These are phyloP conservation scores for Xylariaceae sp. DNA, from an alignment of 2,329 filamentous ascomycete species.

Conservation along the genomic window DNA sequence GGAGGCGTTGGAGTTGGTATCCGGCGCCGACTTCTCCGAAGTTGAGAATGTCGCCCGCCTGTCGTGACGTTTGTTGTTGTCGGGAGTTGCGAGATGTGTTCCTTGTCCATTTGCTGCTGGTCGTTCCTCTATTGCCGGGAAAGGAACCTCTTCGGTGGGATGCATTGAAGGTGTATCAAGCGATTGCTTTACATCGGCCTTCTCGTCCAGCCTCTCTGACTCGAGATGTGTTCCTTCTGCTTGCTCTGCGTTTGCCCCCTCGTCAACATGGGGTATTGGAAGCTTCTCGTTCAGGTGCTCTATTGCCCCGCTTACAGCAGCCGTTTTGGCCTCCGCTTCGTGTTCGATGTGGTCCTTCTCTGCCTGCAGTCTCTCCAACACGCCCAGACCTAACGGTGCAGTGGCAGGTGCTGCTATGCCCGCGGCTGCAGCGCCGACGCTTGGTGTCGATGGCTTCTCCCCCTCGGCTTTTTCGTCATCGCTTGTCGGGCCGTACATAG, in stretches of 20 bases:
- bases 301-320: slow-evolving; percentile 13
- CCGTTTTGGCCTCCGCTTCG: slow-evolving; percentile 17
- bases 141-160: slow-evolving; percentile 39
- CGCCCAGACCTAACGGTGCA: slow-evolving; percentile 20
- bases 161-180: slow-evolving; percentile 37
- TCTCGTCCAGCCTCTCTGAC: slow-evolving; percentile 20
- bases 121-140: slow-evolving; percentile 42
- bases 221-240: slow-evolving; percentile 15
- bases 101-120: slow-evolving; percentile 12
- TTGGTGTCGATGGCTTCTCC: slow-evolving; percentile 33
- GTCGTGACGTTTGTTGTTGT: slow-evolving; percentile 38
- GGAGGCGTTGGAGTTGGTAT: slow-evolving; percentile 31
- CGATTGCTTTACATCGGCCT: slow-evolving; percentile 16
- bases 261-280: slow-evolving; percentile 11
- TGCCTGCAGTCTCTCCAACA: slow-evolving; percentile 21
- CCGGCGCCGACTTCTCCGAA: slow-evolving; percentile 41
- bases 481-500: slow-evolving; percentile 52
- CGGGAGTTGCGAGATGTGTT: slow-evolving; percentile 23
- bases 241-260: slow-evolving; percentile 15
- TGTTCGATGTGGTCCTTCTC: slow-evolving; percentile 16
- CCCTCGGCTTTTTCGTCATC: slow-evolving; percentile 48
- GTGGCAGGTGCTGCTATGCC: slow-evolving; percentile 25
- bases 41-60: slow-evolving; percentile 54
- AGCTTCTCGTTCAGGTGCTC: slow-evolving; percentile 22
- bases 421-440: slow-evolving; percentile 18